Percentiles rank a stretch among this genome's conserved stretches.
Conservation (phyloP, 2,329 filamentous ascomycete genomes). For the Endothia cerciana region DNA sequence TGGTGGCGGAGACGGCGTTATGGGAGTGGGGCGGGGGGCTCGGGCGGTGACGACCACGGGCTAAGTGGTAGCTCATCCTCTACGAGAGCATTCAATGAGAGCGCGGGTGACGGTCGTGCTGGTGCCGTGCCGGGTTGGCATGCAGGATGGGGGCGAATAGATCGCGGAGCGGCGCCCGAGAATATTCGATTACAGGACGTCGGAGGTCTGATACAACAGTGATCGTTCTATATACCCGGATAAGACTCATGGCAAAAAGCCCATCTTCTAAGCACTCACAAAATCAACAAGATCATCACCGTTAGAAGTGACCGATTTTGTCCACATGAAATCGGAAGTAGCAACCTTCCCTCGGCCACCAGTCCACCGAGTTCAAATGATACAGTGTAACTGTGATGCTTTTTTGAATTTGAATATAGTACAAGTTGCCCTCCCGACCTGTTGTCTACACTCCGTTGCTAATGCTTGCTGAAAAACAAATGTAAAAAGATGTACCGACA, state of each 20-base stretch:
- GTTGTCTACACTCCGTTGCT: conserved; percentile 24
- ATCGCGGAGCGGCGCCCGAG: conserved; percentile 39
- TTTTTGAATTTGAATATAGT: background rate
- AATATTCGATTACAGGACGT: conserved; percentile 44
- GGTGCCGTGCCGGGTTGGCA: conserved; percentile 43
- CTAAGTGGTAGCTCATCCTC: conserved; percentile 25
- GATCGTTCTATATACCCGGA: background rate
- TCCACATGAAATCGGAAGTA: too few species aligned
- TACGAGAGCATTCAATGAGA: conserved; percentile 32
- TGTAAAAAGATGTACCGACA: background rate
- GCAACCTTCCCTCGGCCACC: too few species aligned
- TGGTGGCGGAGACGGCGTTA: conserved; percentile 31
- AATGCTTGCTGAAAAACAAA: conserved; percentile 25
- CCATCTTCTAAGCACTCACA: background rate
- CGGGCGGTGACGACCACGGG: background rate
- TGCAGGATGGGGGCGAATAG: conserved; percentile 45
- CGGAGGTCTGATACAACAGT: conserved; percentile 39
- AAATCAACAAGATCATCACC: background rate
- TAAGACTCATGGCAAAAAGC: too few species aligned
- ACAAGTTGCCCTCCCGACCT: background rate
- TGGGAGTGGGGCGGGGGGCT: conserved; percentile 16
- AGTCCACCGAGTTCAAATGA: too few species aligned
- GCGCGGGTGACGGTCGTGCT: conserved; percentile 22
- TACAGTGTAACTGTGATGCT: background rate
- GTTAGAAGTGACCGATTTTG: background rate